Percentiles rank a stretch among this genome's conserved stretches.
phyloP scores from a whole-genome alignment of 2,329 filamentous ascomycete species.

The Plenodomus tracheiphilus region DNA sequence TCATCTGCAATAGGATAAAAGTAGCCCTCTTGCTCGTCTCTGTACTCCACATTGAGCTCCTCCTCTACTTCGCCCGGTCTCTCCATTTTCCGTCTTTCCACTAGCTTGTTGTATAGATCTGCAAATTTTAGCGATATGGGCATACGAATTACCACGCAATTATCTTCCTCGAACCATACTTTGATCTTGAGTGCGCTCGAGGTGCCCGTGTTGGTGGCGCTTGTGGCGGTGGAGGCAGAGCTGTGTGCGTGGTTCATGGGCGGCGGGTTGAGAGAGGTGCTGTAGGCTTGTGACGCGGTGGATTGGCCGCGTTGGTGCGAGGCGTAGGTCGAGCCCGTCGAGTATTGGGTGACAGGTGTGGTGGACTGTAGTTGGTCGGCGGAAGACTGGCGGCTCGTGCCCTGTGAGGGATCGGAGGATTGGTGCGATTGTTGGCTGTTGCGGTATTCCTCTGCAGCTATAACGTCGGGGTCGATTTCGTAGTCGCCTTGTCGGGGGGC shows the following conservation, averaged over 20 bases:
- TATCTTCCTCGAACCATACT: conserved; percentile 82
- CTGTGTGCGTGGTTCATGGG: conserved; percentile 45
- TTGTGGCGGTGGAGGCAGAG: conserved; percentile 38
- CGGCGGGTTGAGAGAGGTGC: conserved; percentile 35
- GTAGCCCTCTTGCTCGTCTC: conserved; percentile 77
- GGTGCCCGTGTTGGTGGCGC: conserved; percentile 26
- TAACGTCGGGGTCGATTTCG: conserved; percentile 76
- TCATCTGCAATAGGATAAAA: conserved; percentile 77
- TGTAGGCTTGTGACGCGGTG: conserved; percentile 34
- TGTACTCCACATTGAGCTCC: conserved; percentile 80
- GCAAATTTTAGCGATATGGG: conserved; percentile 76
- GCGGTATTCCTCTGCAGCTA: conserved; percentile 69
- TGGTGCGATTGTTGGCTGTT: conserved; percentile 62
- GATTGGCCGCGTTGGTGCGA: conserved; percentile 49
- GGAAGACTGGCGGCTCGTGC: conserved; percentile 42
- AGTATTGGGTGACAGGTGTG: conserved; percentile 41
- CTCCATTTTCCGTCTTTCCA: conserved; percentile 77
- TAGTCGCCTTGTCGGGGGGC: conserved; percentile 88
- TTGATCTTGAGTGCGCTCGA: conserved; percentile 76
- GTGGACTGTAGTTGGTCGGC: conserved; percentile 44
- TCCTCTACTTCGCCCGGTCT: conserved; percentile 56
- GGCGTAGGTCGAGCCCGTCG: conserved; percentile 44
- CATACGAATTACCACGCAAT: conserved; percentile 89
- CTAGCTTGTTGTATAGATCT: conserved; percentile 81
- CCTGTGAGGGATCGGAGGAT: conserved; percentile 43